Base-by-base conservation (phyloP, 1,284 basidiomycete species). In the Ganoderma boninense region DNA sequence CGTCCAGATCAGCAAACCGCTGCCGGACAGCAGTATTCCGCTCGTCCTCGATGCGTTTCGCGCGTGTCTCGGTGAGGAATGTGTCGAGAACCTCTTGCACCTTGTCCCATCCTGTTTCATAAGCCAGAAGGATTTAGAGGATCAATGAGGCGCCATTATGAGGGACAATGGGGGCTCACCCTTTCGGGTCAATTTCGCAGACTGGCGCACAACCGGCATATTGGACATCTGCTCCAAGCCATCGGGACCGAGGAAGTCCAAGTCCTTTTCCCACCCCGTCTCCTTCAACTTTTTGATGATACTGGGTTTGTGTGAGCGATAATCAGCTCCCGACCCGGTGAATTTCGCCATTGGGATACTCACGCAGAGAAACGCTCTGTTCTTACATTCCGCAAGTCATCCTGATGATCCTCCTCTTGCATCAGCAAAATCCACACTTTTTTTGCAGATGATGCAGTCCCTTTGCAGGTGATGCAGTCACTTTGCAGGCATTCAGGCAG, bases 1-100 rank as follows among this genome's bases (percentile, higher is more conserved):
- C n/a, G 8, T 66, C 63, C 18, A 72, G 66, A n/a, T 52, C 62
- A 16, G 26, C 44, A 10, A 69, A 65, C 10, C 68, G 71, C 4
- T 26, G 2, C 18, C 43, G 18, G 40, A 69, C 26, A 10, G 40
- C 44, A 10, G 13, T 32, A 7, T 14, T 14, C 11, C n/a, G 26
- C 49, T 71, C 67, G 2, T 40, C 14, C 4, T 57, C 8, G 2
- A 65, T 57, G 6, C 68, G 68, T 14, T 59, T 2, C 16, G 23
- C 5, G 11, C 60, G 65, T 0, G 42, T 69, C 13, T 62, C 6
- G 20, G 26, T n/a, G 7, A 71, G 57, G n/a, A 65, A 38, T 4
- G 11, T 3, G 10, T 65, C 43, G 26, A 68, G 60, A 2, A n/a
- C 26, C 1, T n/a, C 32, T 8, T 38, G 35, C 3, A 69, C 61